Conservation (phyloP, 805 yeast genomes). For the Ogataea glucozyma region DNA sequence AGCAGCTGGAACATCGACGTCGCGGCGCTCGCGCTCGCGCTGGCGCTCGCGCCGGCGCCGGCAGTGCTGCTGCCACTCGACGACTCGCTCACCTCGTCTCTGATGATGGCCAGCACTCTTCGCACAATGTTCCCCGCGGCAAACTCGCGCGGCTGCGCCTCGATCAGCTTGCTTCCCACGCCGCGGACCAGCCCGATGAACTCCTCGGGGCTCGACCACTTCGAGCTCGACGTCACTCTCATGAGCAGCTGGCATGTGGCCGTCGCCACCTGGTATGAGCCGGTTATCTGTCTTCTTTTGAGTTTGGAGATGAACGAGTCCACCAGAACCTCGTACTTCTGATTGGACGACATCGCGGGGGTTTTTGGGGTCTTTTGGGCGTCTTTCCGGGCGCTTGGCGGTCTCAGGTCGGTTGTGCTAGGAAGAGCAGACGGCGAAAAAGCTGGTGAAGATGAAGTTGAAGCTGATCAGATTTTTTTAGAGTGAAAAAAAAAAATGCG, state of each 20-base stretch:
- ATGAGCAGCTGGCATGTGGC: constrained; percentile 84
- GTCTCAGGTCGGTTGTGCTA: no score
- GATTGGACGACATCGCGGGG: constrained; percentile 20
- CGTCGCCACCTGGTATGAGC: constrained; percentile 79
- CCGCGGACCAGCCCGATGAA: constrained; percentile 69
- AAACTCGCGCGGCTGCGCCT: constrained; percentile 87
- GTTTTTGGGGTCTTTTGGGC: background rate
- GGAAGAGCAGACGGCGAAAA: no score
- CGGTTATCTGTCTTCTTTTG: constrained; percentile 81
- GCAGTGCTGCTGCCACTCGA: constrained; percentile 15
- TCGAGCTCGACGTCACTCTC: constrained; percentile 83
- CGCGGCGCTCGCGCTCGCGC: constrained; percentile 57
- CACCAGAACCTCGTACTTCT: constrained; percentile 33
- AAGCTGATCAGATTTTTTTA: no score
- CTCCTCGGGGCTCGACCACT: constrained; percentile 81
- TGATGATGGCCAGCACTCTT: constrained; percentile 78
- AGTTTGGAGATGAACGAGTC: constrained; percentile 46
- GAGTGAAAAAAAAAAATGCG: no score
- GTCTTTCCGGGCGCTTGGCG: no score
- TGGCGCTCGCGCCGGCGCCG: constrained; percentile 55
- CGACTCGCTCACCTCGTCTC: constrained; percentile 76
- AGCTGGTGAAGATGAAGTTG: no score
- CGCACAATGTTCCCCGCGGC: constrained; percentile 89
- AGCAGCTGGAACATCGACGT: constrained; percentile 86
- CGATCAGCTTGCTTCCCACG: constrained; percentile 67